These are phyloP conservation scores for Hydrangea macrophylla DNA, from an alignment of 148 eudicot genomes.

Conservation along the genomic window DNA sequence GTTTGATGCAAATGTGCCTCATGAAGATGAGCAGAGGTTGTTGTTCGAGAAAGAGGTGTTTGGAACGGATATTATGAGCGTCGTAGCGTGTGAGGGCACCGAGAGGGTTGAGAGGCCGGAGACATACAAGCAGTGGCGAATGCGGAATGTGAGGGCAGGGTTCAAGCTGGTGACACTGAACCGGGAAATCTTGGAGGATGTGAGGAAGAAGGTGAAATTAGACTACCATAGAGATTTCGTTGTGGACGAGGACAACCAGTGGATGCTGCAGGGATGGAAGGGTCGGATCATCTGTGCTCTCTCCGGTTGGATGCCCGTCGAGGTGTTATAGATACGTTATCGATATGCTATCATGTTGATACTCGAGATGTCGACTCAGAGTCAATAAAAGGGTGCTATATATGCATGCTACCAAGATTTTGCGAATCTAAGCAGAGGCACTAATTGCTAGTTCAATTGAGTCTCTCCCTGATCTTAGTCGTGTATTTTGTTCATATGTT, in stretches of 20 bases:
- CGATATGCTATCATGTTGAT: too few species aligned
- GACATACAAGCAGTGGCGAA: constrained; percentile 68
- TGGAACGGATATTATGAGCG: constrained; percentile 45
- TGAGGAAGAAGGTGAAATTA: constrained; percentile 34
- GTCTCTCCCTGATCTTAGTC: too few species aligned
- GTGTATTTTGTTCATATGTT: too few species aligned
- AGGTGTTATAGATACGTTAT: neutral
- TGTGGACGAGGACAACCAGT: constrained; percentile 45
- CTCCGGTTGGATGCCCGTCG: constrained; percentile 55
- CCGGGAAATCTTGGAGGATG: constrained; percentile 28
- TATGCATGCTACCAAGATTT: too few species aligned
- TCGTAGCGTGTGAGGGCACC: constrained; percentile 59
- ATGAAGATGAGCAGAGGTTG: constrained; percentile 31
- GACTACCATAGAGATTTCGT: constrained; percentile 53
- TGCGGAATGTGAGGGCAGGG: constrained; percentile 45
- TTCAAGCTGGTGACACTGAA: constrained; percentile 38
- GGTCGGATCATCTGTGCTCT: constrained; percentile 54
- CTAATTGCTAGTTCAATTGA: too few species aligned
- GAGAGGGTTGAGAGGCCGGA: constrained; percentile 65
- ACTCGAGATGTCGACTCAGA: too few species aligned
- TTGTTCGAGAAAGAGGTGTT: constrained; percentile 33
- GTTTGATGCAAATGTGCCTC: constrained; percentile 25
- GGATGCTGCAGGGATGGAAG: constrained; percentile 84
- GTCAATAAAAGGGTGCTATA: too few species aligned
- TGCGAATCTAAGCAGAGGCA: too few species aligned